phyloP scores from a whole-genome alignment of 73 alveolate species.

The Uronychia binucleata region DNA sequence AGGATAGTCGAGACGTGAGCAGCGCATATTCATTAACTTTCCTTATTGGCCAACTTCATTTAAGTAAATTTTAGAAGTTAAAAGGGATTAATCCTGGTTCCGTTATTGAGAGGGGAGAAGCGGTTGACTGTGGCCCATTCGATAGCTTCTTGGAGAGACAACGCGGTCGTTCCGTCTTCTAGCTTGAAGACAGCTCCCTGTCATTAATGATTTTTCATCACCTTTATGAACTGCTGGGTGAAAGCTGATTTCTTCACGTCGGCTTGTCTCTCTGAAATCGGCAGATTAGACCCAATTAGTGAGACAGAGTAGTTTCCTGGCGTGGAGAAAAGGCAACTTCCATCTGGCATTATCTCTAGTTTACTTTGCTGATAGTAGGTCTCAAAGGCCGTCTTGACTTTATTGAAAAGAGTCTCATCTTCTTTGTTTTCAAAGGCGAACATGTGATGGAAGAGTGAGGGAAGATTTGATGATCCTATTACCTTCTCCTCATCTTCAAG shows the following conservation, averaged over 20 bases:
- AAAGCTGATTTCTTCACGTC: neutral
- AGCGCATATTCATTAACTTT: neutral
- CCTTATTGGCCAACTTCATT: neutral
- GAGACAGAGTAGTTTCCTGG: neutral
- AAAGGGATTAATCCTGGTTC: conserved; percentile 61
- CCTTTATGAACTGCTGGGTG: neutral
- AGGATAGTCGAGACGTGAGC: conserved; percentile 23
- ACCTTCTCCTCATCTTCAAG: neutral
- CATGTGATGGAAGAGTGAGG: neutral
- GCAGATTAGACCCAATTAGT: neutral
- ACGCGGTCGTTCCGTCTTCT: conserved; percentile 54
- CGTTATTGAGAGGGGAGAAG: conserved; percentile 67
- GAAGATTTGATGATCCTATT: neutral
- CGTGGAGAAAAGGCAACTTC: neutral
- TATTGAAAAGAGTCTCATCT: neutral
- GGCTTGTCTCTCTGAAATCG: neutral
- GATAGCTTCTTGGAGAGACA: conserved; percentile 52
- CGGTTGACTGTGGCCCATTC: conserved; percentile 58
- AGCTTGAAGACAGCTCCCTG: conserved; percentile 11
- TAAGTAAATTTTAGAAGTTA: conserved; percentile 4
- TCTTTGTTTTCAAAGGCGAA: neutral
- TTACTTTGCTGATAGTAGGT: neutral
- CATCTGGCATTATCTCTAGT: too few species aligned
- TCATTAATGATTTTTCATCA: neutral
- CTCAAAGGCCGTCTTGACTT: too few species aligned